Conservation (phyloP, 2,329 filamentous ascomycete species). For the Lecanicillium sp. region DNA sequence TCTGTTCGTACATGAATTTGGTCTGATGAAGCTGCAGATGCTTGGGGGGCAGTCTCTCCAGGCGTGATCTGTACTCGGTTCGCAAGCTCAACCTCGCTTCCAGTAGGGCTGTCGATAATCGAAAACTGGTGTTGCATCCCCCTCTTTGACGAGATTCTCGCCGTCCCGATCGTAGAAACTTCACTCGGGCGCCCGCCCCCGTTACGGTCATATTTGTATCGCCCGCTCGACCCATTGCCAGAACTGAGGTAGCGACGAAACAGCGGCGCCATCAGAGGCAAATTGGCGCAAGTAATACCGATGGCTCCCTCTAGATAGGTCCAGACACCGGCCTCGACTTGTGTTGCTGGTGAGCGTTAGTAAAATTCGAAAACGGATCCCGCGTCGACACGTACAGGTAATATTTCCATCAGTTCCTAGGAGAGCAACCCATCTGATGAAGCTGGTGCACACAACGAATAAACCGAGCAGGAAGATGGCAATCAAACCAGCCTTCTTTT, state of each 20-base stretch:
- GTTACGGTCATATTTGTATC: too few species aligned
- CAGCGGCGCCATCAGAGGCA: background rate
- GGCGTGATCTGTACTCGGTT: background rate
- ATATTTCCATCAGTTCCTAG: background rate
- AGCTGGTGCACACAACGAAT: background rate
- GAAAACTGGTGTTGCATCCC: background rate
- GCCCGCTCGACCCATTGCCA: background rate
- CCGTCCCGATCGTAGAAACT: background rate
- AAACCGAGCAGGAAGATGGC: background rate
- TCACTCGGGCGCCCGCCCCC: background rate
- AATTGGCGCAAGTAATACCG: background rate
- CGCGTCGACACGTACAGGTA: background rate
- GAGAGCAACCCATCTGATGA: background rate
- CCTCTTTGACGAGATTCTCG: background rate
- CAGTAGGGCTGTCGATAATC: background rate
- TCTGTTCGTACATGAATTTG: background rate
- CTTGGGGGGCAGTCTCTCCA: background rate
- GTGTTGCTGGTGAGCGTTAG: background rate
- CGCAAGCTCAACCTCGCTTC: background rate
- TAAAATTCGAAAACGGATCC: too few species aligned
- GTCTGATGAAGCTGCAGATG: background rate
- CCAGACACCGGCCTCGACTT: background rate
- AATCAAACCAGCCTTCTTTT: background rate
- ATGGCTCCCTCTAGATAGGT: background rate
- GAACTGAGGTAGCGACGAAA: background rate